Base-by-base conservation (phyloP, 371 early-diverging fungal species). In the Apophysomyces sp. region DNA sequence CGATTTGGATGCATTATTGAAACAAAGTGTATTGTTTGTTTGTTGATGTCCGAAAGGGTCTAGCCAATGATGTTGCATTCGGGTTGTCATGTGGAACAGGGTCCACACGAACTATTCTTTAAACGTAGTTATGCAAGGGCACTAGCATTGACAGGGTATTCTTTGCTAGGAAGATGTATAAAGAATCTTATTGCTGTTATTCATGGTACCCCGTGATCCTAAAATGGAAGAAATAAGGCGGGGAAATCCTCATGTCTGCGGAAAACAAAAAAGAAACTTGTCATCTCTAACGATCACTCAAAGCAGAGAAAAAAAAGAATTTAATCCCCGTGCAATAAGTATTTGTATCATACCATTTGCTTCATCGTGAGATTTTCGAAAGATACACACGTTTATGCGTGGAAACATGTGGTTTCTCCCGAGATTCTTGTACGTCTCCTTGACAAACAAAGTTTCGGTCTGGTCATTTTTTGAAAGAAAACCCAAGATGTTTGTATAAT, bases 181-280 rank as follows among this genome's bases (percentile, higher is more conserved):
- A 6, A 8, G 34, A 34, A 11, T 34, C 13, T 34, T 13, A 8
- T 11, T 34, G 41, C 9, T 9, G 27, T 7, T 4, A 4, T 44
- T 21, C 21, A 18, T 21, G 21, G 49, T 21, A 9, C 9, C 8
- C 21, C 21, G 26, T 21, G 21, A 6, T 44, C 49, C 49, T 21
- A 44, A 44, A 44, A 21, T 44, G 49, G 49, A 44, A 44, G 21
- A 44, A 44, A 44, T 44, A 44, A 44, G 49, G 49, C 49, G 49
- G 49, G 49, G 49, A 44, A 44, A 44, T 21, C 18, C 49, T 44
- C 49, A 44, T 44, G 49, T n/a, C 26, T 44, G 49, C 49, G 49
- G 24, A n/a, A 9, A 21, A n/a, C 37, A 44, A 44, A 44, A 1
- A 11, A 4, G 9, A 8, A 18, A n/a, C 49, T 26, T 21, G 8